Percentiles rank a stretch among this genome's conserved stretches.
These are phyloP conservation scores for Tanacetum coccineum DNA, from an alignment of 129 eudicot species.

Conservation along the genomic window DNA sequence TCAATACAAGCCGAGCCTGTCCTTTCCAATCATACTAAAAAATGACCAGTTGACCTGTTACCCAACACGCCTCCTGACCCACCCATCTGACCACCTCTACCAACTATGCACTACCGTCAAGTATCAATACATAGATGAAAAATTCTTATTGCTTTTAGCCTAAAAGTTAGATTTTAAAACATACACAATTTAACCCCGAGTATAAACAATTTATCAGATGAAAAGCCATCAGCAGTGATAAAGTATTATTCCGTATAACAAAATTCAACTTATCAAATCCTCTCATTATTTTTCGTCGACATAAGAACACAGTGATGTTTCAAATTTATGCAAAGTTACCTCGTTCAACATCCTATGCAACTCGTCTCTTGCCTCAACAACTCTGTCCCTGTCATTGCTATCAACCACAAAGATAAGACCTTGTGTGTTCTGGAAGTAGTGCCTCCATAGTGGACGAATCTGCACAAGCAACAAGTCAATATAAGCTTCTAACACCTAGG, in stretches of 20 bases:
- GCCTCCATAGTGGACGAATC: constrained; percentile 99
- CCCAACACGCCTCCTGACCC: too few relatives aligned
- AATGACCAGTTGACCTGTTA: too few relatives aligned
- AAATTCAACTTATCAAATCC: not conserved
- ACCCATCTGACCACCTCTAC: too few relatives aligned
- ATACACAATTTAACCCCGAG: too few relatives aligned
- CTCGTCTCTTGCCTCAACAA: constrained; percentile 99
- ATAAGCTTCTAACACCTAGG: not conserved
- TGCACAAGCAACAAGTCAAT: constrained; percentile 20
- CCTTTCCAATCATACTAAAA: too few relatives aligned
- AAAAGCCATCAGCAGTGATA: not conserved
- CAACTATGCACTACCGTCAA: not conserved
- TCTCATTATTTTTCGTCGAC: not conserved
- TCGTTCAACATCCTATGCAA: constrained; percentile 99
- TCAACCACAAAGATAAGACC: constrained; percentile 99
- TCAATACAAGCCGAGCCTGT: too few relatives aligned
- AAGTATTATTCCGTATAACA: not conserved
- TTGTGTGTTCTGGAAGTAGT: constrained; percentile 98
- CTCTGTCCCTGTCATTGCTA: constrained; percentile 99
- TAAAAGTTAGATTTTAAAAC: too few relatives aligned
- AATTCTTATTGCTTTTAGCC: too few relatives aligned
- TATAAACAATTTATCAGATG: not conserved
- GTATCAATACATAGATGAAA: not conserved
- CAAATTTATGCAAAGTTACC: constrained; percentile 35
- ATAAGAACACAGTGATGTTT: not conserved